Conservation (phyloP, 371 early-diverging fungal species). For the Actinomucor elegans region DNA sequence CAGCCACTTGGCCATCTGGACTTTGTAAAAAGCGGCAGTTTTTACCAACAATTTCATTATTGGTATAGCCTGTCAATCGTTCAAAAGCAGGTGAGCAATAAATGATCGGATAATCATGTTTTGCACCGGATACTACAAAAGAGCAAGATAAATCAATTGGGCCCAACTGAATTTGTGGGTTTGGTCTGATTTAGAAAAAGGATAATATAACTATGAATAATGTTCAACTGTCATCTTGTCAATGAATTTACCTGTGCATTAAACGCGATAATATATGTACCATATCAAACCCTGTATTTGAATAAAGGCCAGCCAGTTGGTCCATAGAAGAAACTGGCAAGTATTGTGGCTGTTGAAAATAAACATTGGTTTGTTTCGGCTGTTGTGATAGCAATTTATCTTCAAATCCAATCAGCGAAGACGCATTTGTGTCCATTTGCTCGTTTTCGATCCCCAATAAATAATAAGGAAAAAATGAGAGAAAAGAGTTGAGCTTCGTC, state of each 20-base stretch:
- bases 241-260: slow-evolving; percentile 15
- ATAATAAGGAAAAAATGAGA: background rate
- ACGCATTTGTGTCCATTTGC: background rate
- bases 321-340: too few relatives aligned
- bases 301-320: slow-evolving; percentile 37
- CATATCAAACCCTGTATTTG: slow-evolving; percentile 63
- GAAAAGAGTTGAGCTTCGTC: too few relatives aligned
- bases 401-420: background rate
- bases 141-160: slow-evolving; percentile 61
- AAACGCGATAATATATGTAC: slow-evolving; percentile 43
- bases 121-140: slow-evolving; percentile 54
- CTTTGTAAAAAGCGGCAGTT: slow-evolving; percentile 71
- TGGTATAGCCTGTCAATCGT: slow-evolving; percentile 58
- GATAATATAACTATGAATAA: background rate
- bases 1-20: slow-evolving; percentile 49
- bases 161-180: slow-evolving; percentile 53
- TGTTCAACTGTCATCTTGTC: too few relatives aligned
- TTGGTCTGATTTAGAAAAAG: slow-evolving; percentile 29
- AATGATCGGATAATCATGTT: slow-evolving; percentile 48
- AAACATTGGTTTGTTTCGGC: background rate
- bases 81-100: slow-evolving; percentile 62
- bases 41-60: slow-evolving; percentile 55
- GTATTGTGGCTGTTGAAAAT: too few relatives aligned
- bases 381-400: background rate
- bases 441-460: background rate